These are phyloP conservation scores for Pulveroboletus sp. DNA, from an alignment of 768 basidiomycete genomes.

Conservation along the genomic window DNA sequence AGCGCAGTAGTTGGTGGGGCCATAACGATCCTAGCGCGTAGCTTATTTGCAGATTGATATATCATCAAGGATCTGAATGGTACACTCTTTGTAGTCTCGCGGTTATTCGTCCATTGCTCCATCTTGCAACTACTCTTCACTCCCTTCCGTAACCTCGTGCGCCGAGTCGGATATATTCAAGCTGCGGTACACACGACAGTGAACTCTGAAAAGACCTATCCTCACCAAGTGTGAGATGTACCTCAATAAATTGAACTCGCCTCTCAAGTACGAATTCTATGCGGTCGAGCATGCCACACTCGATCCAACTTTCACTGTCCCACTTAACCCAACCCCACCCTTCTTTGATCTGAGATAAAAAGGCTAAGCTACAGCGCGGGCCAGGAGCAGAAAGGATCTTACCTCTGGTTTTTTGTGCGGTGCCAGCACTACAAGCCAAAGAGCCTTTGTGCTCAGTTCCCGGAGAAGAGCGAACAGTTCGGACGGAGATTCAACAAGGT, in stretches of 20 bases:
- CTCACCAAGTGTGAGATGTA: neutral
- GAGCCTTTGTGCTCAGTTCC: conserved; percentile 55
- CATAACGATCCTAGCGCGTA: conserved; percentile 20
- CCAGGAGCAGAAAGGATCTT: conserved; percentile 1
- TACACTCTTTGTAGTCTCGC: neutral
- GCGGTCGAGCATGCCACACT: conserved; percentile 37
- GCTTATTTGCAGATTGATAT: conserved; percentile 17
- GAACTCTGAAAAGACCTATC: conserved; percentile 16
- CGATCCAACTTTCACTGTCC: conserved; percentile 47
- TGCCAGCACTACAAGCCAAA: conserved; percentile 65
- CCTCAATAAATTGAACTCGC: conserved; percentile 19
- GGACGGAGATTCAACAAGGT: conserved; percentile 57
- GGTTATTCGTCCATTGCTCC: neutral
- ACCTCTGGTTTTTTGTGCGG: conserved; percentile 79
- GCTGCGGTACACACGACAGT: conserved; percentile 30
- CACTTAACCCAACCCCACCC: conserved; percentile 67
- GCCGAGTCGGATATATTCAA: conserved; percentile 3
- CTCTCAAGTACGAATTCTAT: conserved; percentile 46
- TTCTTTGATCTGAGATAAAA: conserved; percentile 47
- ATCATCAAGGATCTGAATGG: neutral
- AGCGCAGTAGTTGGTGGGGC: conserved; percentile 27
- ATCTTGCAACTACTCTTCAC: conserved; percentile 1
- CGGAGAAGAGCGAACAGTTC: conserved; percentile 61
- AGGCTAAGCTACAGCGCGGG: neutral
- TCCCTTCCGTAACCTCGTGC: conserved; percentile 3